These are phyloP conservation scores for Aureobasidium sp. DNA, from an alignment of 2,329 filamentous ascomycete species.

Conservation along the genomic window DNA sequence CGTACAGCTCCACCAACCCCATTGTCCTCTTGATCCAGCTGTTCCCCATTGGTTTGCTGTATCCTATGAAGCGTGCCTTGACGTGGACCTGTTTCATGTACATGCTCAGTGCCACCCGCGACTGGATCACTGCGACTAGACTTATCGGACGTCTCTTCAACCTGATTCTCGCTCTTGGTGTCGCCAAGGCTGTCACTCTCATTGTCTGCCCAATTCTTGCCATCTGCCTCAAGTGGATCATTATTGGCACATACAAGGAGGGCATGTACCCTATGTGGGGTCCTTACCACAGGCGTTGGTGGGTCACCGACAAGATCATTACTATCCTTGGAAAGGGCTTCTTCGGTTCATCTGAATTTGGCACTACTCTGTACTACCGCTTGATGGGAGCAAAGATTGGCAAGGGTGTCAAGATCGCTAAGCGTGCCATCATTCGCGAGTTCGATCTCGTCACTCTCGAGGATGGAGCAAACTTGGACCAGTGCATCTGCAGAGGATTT, in stretches of 20 bases:
- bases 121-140: conserved; percentile 34
- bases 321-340: conserved; percentile 43
- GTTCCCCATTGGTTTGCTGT: conserved; percentile 43
- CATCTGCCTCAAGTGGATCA: conserved; percentile 48
- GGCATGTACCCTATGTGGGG: conserved; percentile 56
- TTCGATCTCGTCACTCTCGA: conserved; percentile 51
- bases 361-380: conserved; percentile 41
- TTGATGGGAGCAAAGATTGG: conserved; percentile 50
- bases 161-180: conserved; percentile 39
- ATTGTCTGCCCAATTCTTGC: conserved; percentile 40
- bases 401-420: conserved; percentile 41
- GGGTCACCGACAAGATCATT: conserved; percentile 50
- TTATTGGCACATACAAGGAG: conserved; percentile 47
- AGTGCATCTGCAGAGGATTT: conserved; percentile 47
- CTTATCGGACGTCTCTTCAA: conserved; percentile 44
- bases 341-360: conserved; percentile 37
- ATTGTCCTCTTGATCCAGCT: conserved; percentile 46
- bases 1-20: conserved; percentile 44
- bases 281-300: conserved; percentile 52
- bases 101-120: conserved; percentile 35
- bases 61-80: conserved; percentile 45
- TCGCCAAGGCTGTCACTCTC: conserved; percentile 36
- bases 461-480: conserved; percentile 42
- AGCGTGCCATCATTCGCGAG: conserved; percentile 43
- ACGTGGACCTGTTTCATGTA: conserved; percentile 50